Percentiles rank a stretch among this genome's conserved stretches.
Evolutionary conservation across 208 protist species (phyloP).

Genomic region (Tritrichomonas musculus): DNA sequence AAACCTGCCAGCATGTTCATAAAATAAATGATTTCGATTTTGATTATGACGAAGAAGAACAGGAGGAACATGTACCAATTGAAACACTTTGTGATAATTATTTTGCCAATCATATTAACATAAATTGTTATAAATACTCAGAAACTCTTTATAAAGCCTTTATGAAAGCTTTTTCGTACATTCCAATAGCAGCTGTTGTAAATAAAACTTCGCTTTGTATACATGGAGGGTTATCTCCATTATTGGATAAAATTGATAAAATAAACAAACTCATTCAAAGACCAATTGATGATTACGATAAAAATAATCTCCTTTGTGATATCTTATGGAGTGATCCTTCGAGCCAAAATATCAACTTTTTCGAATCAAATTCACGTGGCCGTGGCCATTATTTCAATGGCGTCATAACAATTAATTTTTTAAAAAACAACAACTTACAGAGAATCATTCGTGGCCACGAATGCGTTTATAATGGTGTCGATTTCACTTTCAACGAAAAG

Average conservation of each 20-base stretch:
- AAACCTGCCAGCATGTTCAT: too few species aligned
- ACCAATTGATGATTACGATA: too few species aligned
- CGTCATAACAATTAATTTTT: background rate
- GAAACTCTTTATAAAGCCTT: constrained; percentile 68
- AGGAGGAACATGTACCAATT: too few species aligned
- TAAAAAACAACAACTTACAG: background rate
- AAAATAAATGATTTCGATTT: too few species aligned
- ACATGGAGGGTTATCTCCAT: background rate
- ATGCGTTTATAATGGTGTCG: background rate
- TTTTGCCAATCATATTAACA: constrained; percentile 71
- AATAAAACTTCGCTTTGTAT: constrained; percentile 17
- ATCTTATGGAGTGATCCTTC: background rate
- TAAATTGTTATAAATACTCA: too few species aligned
- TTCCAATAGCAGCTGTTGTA: constrained; percentile 65
- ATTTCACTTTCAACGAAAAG: background rate
- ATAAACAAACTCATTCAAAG: background rate
- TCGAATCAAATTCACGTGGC: background rate
- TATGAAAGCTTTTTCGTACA: constrained; percentile 70
- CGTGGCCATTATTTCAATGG: background rate
- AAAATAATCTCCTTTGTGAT: too few species aligned
- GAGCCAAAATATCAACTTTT: background rate
- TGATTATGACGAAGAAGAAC: too few species aligned
- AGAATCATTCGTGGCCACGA: background rate
- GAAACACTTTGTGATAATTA: too few species aligned
- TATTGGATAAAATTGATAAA: background rate